Base-by-base conservation (phyloP, 768 basidiomycete genomes). In the Tulasnella sp. region DNA sequence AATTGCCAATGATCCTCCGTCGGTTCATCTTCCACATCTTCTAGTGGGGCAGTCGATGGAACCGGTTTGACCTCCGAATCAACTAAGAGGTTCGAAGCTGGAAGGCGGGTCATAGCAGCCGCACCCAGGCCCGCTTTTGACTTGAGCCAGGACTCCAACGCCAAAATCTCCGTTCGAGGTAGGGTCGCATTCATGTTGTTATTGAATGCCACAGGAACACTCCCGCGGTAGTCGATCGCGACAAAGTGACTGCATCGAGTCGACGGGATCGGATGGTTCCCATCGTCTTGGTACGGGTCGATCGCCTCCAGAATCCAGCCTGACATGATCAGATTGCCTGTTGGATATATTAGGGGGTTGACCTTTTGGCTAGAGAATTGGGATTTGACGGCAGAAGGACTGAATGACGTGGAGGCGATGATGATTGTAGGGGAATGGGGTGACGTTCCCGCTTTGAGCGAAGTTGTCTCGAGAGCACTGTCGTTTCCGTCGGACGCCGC, bases 241-340 rank as follows among this genome's bases (percentile, higher is more conserved):
- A 93, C 89, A 52, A 97, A 85, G 76, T 93, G 87, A 64, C 92
- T 95, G 82, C 94, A 96, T 68, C 92, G 84, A 49, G 96, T 94
- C 3, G 95, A 97, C 0, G 96, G 97, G 67, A 99, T 97, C 15
- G 94, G 88, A 81, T 95, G 97, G 79, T 94, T 94, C n/a, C 52
- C n/a, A 83, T 97, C 95, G 77, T 91, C 91, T 31, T 94, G 92
- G 79, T 98, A 98, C 0, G 96, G 96, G 81, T 99, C 97, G 68
- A 99, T 87, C 3, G 97, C 98, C 85, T 99, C 96, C 80, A 97
- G 83, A 39, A 97, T 90, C 97, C 97, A 99, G 1, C 93, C 97
- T 80, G 98, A 96, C 7, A 99, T 84, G 79, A 93, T 90, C 40
- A 94, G 85, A 17, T 92, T 89, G 1, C 95, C 97, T 19, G 93